Conservation (phyloP, 2,329 filamentous ascomycete species). For the Magnaporthiopsis poae region DNA sequence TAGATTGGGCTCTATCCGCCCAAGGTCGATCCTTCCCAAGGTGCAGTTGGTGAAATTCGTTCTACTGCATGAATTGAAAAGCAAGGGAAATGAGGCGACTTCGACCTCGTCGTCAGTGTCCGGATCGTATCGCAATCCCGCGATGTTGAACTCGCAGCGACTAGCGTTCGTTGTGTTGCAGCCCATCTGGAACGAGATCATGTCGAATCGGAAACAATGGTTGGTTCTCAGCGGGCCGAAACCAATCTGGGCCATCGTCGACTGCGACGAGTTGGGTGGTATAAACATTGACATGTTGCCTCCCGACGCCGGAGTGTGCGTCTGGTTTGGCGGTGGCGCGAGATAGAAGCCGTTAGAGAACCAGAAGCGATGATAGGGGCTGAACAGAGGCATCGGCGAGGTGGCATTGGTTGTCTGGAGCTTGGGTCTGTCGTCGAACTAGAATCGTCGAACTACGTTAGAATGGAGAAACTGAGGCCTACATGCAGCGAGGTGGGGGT, state of each 20-base stretch:
- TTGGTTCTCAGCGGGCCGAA: conserved; percentile 14
- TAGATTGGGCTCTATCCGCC: conserved; percentile 16
- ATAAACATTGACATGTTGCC: conserved; percentile 13
- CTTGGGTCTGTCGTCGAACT: conserved; percentile 17
- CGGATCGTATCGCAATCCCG: conserved; percentile 18
- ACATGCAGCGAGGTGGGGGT: neutral
- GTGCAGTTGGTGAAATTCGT: conserved; percentile 17
- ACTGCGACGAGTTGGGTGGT: conserved; percentile 7
- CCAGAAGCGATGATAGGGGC: conserved; percentile 21
- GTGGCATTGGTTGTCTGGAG: conserved; percentile 4
- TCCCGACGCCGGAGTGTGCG: conserved; percentile 16
- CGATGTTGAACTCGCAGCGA: conserved; percentile 28
- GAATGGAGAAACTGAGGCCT: neutral
- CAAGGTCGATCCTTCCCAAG: conserved; percentile 19
- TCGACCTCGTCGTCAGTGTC: conserved; percentile 11
- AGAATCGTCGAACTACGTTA: neutral
- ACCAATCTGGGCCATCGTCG: conserved; percentile 19
- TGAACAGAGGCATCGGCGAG: conserved; percentile 12
- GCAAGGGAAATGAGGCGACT: conserved; percentile 11
- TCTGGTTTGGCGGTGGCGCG: conserved; percentile 17
- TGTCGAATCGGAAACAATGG: conserved; percentile 25
- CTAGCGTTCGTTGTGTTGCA: conserved; percentile 24
- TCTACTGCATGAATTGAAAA: neutral
- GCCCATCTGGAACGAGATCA: conserved; percentile 27
- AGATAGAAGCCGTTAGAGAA: conserved; percentile 27